Evolutionary conservation across 164 flowering plant genomes (phyloP).

Genomic region (Vitis riparia): DNA sequence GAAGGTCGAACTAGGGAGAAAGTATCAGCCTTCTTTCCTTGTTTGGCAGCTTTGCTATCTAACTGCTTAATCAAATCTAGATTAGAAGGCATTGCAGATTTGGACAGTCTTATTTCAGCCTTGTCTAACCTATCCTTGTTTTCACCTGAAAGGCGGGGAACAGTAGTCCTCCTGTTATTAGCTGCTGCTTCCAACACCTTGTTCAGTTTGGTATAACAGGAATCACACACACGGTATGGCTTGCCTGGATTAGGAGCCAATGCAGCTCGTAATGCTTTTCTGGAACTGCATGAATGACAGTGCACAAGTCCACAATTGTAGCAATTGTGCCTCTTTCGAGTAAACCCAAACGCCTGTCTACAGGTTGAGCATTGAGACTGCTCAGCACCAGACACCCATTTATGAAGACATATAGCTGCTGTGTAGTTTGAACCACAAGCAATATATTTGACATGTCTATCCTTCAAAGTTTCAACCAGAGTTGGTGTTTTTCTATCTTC

Average conservation of each 20-base stretch:
- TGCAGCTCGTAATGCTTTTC: conserved; percentile 67
- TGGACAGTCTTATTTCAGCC: conserved; percentile 62
- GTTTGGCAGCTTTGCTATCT: conserved; percentile 84
- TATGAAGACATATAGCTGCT: conserved; percentile 73
- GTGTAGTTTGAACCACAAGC: conserved; percentile 76
- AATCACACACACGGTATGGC: conserved; percentile 80
- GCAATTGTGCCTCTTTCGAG: conserved; percentile 80
- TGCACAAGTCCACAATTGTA: conserved; percentile 85
- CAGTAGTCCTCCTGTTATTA: conserved; percentile 48
- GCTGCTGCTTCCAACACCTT: conserved; percentile 50
- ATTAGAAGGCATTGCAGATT: conserved; percentile 63
- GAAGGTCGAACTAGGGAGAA: conserved; percentile 62
- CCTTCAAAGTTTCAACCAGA: conserved; percentile 74
- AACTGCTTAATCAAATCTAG: conserved; percentile 83
- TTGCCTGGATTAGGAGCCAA: conserved; percentile 78
- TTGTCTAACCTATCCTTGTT: conserved; percentile 88
- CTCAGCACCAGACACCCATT: conserved; percentile 81
- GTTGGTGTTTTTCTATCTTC: conserved; percentile 72
- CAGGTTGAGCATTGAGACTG: conserved; percentile 80
- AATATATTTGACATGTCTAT: conserved; percentile 72
- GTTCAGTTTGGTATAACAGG: conserved; percentile 60
- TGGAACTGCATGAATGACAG: conserved; percentile 83
- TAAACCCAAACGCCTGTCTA: conserved; percentile 82
- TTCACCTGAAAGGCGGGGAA: conserved; percentile 89
- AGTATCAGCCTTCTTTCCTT: conserved; percentile 75